phyloP scores from a whole-genome alignment of 371 early-diverging fungal genomes.

The Lichtheimia hyalospora region DNA sequence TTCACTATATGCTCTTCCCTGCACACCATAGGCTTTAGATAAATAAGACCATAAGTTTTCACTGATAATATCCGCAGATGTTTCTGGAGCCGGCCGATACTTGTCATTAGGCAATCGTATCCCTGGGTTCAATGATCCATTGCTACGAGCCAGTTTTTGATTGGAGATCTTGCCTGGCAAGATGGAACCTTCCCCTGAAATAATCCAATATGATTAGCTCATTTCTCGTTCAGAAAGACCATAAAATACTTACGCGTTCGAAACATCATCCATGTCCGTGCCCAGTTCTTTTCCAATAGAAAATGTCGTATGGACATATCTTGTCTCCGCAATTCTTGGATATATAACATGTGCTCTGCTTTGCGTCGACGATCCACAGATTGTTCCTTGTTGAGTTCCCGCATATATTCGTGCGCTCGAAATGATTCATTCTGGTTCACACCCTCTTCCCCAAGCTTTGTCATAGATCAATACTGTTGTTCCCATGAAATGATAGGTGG shows the following conservation, averaged over 20 bases:
- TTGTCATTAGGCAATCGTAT: conserved; percentile 45
- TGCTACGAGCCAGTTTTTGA: conserved; percentile 32
- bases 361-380: conserved; percentile 42
- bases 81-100: conserved; percentile 46
- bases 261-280: conserved; percentile 46
- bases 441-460: conserved; percentile 20
- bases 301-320: conserved; percentile 43
- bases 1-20: conserved; percentile 43
- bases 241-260: conserved; percentile 38
- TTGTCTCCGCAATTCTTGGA: conserved; percentile 46
- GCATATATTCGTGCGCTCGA: conserved; percentile 14
- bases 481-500: neutral
- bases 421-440: conserved; percentile 14
- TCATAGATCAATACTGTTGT: neutral
- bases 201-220: neutral
- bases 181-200: conserved; percentile 41
- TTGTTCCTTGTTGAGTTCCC: conserved; percentile 19
- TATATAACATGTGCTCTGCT: conserved; percentile 38
- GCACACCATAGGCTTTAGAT: conserved; percentile 39
- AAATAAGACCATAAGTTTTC: conserved; percentile 38
- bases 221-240: neutral
- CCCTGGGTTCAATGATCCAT: conserved; percentile 41
- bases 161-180: conserved; percentile 37
- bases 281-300: conserved; percentile 44
- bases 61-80: conserved; percentile 48